These are phyloP conservation scores for Rubus parviflorus DNA, from an alignment of 306 rosid genomes.

Conservation along the genomic window DNA sequence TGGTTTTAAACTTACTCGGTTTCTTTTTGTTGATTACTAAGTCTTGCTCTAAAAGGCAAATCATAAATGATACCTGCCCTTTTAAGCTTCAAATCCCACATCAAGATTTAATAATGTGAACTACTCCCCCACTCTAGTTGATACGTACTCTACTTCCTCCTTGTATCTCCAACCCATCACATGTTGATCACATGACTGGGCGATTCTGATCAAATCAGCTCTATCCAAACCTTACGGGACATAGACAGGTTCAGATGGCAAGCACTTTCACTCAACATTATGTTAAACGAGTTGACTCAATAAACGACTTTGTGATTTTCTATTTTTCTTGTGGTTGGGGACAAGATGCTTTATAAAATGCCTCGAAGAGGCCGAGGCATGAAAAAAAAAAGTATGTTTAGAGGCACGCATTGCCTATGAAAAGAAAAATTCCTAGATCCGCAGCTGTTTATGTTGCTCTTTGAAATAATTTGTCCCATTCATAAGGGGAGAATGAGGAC, in stretches of 20 bases:
- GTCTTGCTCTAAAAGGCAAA: constrained; percentile 1
- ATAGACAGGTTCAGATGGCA: background rate
- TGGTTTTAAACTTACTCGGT: constrained; percentile 27
- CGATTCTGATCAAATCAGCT: background rate
- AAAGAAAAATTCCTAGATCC: background rate
- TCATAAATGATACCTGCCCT: constrained; percentile 13
- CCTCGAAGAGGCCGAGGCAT: background rate
- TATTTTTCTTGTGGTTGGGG: background rate
- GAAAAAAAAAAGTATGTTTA: background rate
- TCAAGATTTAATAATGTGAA: background rate
- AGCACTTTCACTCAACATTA: background rate
- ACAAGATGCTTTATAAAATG: background rate
- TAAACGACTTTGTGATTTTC: background rate
- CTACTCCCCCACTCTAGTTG: background rate
- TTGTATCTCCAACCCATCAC: background rate
- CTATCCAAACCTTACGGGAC: background rate
- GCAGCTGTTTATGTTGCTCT: background rate
- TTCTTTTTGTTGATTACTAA: constrained; percentile 19
- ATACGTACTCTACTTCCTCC: background rate
- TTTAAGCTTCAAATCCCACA: background rate
- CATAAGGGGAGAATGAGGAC: background rate
- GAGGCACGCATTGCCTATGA: background rate
- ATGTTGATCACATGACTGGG: background rate
- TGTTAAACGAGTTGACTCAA: background rate
- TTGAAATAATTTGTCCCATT: background rate